A percentile compares a stretch with the other conserved stretches of the same genome.
These are phyloP conservation scores for Solanum verrucosum DNA, from an alignment of 257 asterid genomes.

Conservation along the genomic window DNA sequence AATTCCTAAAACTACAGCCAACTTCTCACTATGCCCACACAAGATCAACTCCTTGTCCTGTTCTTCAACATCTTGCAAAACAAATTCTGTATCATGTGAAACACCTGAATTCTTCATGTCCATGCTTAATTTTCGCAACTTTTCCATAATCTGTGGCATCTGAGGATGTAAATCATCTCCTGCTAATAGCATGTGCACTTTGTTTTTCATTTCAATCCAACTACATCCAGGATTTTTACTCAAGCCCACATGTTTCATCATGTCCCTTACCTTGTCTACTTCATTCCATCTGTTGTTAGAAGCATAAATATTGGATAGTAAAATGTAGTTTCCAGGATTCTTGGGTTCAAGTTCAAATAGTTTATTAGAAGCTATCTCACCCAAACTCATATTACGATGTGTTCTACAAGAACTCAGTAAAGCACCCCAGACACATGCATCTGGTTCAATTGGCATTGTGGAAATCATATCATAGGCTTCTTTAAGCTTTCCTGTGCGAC, in stretches of 20 bases:
- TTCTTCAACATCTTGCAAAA: slow-evolving; percentile 89
- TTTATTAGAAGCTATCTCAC: slow-evolving; percentile 69
- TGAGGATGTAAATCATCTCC: slow-evolving; percentile 83
- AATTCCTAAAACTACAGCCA: slow-evolving; percentile 79
- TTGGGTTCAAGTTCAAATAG: slow-evolving; percentile 69
- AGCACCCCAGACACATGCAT: slow-evolving; percentile 95
- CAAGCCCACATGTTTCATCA: slow-evolving; percentile 57
- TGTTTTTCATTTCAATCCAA: slow-evolving; percentile 90
- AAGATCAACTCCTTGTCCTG: slow-evolving; percentile 85
- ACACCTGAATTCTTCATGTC: slow-evolving; percentile 81
- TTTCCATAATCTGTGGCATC: slow-evolving; percentile 53
- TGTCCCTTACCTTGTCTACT: slow-evolving; percentile 57
- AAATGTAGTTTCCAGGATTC: slow-evolving; percentile 73
- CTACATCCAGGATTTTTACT: slow-evolving; percentile 88
- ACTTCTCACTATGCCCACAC: slow-evolving; percentile 92
- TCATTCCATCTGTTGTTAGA: slow-evolving; percentile 70
- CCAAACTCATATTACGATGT: slow-evolving; percentile 52
- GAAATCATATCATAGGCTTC: slow-evolving; percentile 61
- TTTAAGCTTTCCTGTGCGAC: slow-evolving; percentile 83
- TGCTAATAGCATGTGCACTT: slow-evolving; percentile 77
- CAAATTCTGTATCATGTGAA: slow-evolving; percentile 49
- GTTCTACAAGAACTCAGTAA: slow-evolving; percentile 73
- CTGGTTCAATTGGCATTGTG: slow-evolving; percentile 76
- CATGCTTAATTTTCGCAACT: slow-evolving; percentile 31
- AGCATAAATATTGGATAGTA: slow-evolving; percentile 83